A percentile compares a stretch with the other conserved stretches of the same genome.
These are phyloP conservation scores for Arthrinium puccinioides DNA, from an alignment of 2,329 filamentous ascomycete species.

Conservation along the genomic window DNA sequence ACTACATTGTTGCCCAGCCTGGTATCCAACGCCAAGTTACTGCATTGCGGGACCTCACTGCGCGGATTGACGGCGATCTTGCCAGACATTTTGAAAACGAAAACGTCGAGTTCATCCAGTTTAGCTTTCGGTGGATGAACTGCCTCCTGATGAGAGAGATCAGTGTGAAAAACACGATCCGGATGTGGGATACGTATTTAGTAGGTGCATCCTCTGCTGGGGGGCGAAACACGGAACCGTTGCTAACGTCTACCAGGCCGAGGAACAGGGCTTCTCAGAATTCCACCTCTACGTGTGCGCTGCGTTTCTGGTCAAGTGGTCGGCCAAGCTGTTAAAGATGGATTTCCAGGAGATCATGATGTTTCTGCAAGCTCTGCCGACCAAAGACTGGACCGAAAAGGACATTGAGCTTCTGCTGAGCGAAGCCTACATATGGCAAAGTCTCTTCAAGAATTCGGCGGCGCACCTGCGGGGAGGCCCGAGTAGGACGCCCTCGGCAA, in stretches of 20 bases:
- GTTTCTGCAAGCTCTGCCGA: constrained; percentile 93
- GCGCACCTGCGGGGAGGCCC: constrained; percentile 67
- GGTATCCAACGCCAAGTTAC: constrained; percentile 93
- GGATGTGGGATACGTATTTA: constrained; percentile 99
- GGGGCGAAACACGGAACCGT: not conserved
- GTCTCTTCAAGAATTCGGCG: constrained; percentile 86
- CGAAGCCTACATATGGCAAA: constrained; percentile 98
- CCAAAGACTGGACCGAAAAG: constrained; percentile 92
- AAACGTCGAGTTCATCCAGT: constrained; percentile 96
- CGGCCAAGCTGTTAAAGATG: constrained; percentile 89
- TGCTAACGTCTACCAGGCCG: constrained; percentile 53
- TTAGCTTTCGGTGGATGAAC: constrained; percentile 99
- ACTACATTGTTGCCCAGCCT: constrained; percentile 96
- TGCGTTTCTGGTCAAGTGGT: constrained; percentile 97
- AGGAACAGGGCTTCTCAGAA: constrained; percentile 96
- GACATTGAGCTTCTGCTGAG: constrained; percentile 93
- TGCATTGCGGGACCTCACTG: constrained; percentile 81
- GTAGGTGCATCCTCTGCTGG: constrained; percentile 40
- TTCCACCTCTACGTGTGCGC: constrained; percentile 98
- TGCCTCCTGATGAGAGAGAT: constrained; percentile 97
- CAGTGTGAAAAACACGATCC: constrained; percentile 89
- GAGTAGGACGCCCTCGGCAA: constrained; percentile 30
- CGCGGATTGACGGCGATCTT: constrained; percentile 75
- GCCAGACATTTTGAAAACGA: constrained; percentile 86
- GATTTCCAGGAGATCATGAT: constrained; percentile 99